Evolutionary conservation across 129 eudicot species (phyloP), one percentile per base, ranked within the genome.

Genomic region (Artemisia annua): DNA sequence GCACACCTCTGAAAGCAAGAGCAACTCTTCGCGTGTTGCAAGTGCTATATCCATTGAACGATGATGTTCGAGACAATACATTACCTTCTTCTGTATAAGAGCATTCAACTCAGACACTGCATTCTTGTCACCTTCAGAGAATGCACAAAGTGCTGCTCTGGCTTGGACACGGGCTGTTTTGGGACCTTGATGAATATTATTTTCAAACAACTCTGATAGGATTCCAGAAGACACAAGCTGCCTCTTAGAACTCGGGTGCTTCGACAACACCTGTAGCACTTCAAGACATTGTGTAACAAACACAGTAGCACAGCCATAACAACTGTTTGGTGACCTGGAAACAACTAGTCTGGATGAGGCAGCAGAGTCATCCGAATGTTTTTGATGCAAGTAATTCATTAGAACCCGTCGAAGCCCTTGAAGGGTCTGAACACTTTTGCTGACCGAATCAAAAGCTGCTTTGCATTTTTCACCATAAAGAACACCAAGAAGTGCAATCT

Each of bases 391-490:
- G 81, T 95, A 95, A 68, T 83, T 90, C 99, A 95, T 95, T 71
- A 95, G 73, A 62, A 95, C 99, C 57, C 96, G 87, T 48, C 97
- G 83, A 82, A 95, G 97, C 75, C 99, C 99, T 95, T 95, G 99
- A 74, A 95, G 91, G 18, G 99, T 95, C 88, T 95, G 97, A 57
- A 95, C 96, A 58, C 99, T 95, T 88, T 95, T 95, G 82, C 97
- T 95, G 75, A 95, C 99, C 14, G 99, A 95, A 77, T 95, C 99
- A 80, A 95, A 95, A 48, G 99, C 99, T 18, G 97, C 99, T 85
- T 95, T 95, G 87, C 99, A 95, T 70, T 95, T 95, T 89, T 95
- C 99, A 86, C 99, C 99, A 85, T 95, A 95, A 3, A 95, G 88
- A 69, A 95, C 99, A 71, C 99, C 99, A 49, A 95, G 93, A 80